Evolutionary conservation across 2,329 filamentous ascomycete species (phyloP), one percentile per base, ranked within the genome.

Genomic region (Rutstroemia sp.): DNA sequence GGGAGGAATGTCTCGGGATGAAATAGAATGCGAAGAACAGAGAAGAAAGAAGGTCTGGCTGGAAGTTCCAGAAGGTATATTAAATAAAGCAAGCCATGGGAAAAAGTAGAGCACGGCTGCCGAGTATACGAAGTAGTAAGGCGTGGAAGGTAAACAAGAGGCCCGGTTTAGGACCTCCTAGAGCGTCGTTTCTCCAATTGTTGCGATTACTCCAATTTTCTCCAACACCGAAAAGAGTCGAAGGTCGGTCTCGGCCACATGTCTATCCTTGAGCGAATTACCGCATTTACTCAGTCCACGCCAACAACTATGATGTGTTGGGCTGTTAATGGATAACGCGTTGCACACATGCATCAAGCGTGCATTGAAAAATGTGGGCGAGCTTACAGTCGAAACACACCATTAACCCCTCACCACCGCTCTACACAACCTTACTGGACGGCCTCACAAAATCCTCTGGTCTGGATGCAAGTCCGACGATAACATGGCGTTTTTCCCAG

Each of bases 231-330:
- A 54, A n/a, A 30, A 50, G 44, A 55, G 25, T 25, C 41, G 23
- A 47, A 37, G 45, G 37, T 52, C 49, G 54, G 25, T 56, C 49
- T 47, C 49, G 39, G 52, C 55, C 38, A 52, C 49, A 42, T 54
- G 54, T 48, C 34, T 48, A 42, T 39, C 37, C n/a, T 39, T 51
- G 38, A 44, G 47, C 17, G 27, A 51, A 56, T 51, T 47, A 30
- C 47, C 25, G 46, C 37, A 42, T 46, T 46, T 48, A 38, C 17
- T 44, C 21, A 9, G 30, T 53, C 48, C 55, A 56, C 54, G 54
- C 54, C 54, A 57, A 48, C 54, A 56, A 23, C 14, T 41, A 54
- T 57, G 55, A 57, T 57, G 55, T 57, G 55, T 38, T 57, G 44
- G 55, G 55, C 30, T 53, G 55, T 54, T 19, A 57, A 54, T 57